Base-by-base conservation (phyloP, 441 rosid species). In the Pelargonium exstipulatum region DNA sequence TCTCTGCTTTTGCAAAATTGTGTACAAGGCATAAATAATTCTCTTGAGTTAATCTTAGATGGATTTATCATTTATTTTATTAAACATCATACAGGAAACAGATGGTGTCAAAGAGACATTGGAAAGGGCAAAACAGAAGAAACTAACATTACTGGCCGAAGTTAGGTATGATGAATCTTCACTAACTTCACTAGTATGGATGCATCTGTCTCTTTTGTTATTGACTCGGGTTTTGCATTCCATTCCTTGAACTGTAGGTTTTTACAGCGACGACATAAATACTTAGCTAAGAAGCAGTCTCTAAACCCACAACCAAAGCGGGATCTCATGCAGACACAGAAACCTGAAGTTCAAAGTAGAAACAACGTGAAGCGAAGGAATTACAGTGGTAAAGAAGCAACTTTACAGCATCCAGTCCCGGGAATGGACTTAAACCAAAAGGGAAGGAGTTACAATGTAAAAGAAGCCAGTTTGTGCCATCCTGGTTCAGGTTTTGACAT, bases 121-220 rank as follows among this genome's bases (percentile, higher is more conserved):
- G 82, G 84, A 83, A 78, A 80, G 79, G 82, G 67, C 88, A 82
- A 90, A 81, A 76, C 84, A 82, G 71, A 83, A 72, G 46, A 80
- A 79, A 71, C 32, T 67, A 76, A 83, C 72, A 26, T 82, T 91
- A 10, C n/a, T 67, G 37, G 90, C 88, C 53, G 96, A 94, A 91
- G 91, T 94, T 69, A 77, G 86, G 99, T 94, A 87, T 65, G 49
- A 66, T 63, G 13, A 64, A 12, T 68, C 45, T 70, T 53, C 14
- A 1, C 57, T 13, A 70, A 8, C 68, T 42, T 69, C 7, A 18
- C 12, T 29, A 29, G 8, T 16, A 37, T 53, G 37, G 58, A 57
- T 2, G 24, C 16, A 8, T 46, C 55, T 12, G 0, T 48, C n/a
- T 48, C 10, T 48, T 2, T 10, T 48, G 55, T 48, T 13, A 48